phyloP scores from a whole-genome alignment of 345 rosid genomes.

The Jatropha curcas region DNA sequence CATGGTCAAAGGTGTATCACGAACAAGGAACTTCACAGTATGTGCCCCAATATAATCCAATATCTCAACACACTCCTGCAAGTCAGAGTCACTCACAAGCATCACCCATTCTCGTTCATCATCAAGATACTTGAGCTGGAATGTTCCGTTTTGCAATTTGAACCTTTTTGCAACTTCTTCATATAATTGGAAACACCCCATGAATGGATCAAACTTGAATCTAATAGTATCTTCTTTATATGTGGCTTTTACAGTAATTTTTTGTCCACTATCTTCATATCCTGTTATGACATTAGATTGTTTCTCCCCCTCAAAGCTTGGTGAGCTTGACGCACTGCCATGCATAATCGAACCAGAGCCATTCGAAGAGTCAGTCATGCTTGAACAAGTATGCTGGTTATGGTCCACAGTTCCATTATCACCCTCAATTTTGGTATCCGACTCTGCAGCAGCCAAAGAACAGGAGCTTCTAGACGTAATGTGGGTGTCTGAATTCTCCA shows the following conservation, averaged over 20 bases:
- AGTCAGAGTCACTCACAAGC: conserved; percentile 69
- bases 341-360: conserved; percentile 55
- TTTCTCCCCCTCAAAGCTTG: conserved; percentile 49
- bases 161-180: conserved; percentile 77
- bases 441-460: conserved; percentile 43
- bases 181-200: conserved; percentile 65
- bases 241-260: conserved; percentile 71
- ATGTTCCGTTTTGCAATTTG: conserved; percentile 60
- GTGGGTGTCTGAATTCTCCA: conserved; percentile 32
- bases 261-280: conserved; percentile 40
- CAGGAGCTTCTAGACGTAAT: conserved; percentile 36
- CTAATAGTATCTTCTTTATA: conserved; percentile 70
- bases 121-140: conserved; percentile 81
- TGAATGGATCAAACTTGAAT: conserved; percentile 70
- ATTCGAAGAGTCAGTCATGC: conserved; percentile 69
- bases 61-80: conserved; percentile 80
- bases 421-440: conserved; percentile 40
- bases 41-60: conserved; percentile 54
- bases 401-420: conserved; percentile 44
- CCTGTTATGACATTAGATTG: conserved; percentile 34
- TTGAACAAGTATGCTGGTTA: conserved; percentile 48
- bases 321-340: conserved; percentile 57
- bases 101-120: conserved; percentile 96
- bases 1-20: conserved; percentile 41
- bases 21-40: conserved; percentile 65